phyloP scores from a whole-genome alignment of 2,329 filamentous ascomycete species.

The Stagonosporopsis vannaccii region DNA sequence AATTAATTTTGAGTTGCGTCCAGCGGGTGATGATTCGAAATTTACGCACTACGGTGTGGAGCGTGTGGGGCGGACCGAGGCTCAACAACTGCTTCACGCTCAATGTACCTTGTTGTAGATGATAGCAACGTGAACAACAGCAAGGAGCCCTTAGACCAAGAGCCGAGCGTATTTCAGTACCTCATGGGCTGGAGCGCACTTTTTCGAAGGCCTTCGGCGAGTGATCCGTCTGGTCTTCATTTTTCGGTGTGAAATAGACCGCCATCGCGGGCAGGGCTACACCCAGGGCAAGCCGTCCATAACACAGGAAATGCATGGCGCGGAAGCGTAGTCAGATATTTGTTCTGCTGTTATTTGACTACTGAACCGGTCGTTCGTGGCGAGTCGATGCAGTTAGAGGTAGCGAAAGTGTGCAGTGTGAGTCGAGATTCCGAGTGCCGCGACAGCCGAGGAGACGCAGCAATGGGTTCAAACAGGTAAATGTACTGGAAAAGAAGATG shows the following conservation, averaged over 20 bases:
- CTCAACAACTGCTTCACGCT: background rate
- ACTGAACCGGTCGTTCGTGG: background rate
- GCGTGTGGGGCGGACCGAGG: conserved; percentile 4
- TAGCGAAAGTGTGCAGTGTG: background rate
- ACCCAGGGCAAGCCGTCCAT: conserved; percentile 13
- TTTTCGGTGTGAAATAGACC: conserved; percentile 13
- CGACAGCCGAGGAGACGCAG: background rate
- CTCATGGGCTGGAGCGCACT: background rate
- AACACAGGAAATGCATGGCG: conserved; percentile 10
- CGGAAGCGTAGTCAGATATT: background rate
- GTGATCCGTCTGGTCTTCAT: background rate
- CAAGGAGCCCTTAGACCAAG: background rate
- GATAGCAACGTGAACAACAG: too few species aligned
- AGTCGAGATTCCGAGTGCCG: background rate
- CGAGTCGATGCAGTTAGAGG: background rate
- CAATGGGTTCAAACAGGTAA: background rate
- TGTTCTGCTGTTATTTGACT: background rate
- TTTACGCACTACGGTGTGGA: background rate
- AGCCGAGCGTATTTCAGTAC: background rate
- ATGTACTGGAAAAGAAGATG: background rate
- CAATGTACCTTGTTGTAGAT: too few species aligned
- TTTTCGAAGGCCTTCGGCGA: background rate
- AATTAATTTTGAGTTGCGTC: background rate
- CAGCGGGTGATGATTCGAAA: background rate
- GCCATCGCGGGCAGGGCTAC: conserved; percentile 9